Evolutionary conservation across 148 eudicot genomes (phyloP).

Genomic region (Dianthus caryophyllus): DNA sequence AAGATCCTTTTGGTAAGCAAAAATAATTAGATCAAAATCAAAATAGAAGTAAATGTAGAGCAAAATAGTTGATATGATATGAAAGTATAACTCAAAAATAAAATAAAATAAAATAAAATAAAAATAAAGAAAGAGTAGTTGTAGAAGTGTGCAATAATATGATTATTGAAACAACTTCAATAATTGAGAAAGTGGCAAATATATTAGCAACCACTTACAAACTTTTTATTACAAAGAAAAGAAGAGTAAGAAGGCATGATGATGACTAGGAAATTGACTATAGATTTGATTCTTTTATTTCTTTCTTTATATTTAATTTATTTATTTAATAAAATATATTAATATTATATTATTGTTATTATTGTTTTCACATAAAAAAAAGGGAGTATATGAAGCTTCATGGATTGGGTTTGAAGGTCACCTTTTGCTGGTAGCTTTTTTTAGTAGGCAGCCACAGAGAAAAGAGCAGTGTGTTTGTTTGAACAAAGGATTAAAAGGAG

Average conservation of each 20-base stretch:
- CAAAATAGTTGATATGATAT: not conserved
- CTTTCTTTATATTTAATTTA: not conserved
- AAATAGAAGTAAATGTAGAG: conserved; percentile 8
- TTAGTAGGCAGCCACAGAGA: no score
- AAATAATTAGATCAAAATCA: not conserved
- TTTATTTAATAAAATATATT: no score
- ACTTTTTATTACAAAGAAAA: no score
- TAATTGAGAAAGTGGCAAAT: conserved; percentile 16
- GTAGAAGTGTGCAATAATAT: not conserved
- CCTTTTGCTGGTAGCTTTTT: no score
- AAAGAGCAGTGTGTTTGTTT: no score
- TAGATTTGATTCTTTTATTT: not conserved
- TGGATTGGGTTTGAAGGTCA: no score
- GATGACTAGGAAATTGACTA: conserved; percentile 3
- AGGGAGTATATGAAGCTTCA: not conserved
- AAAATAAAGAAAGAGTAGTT: conserved; percentile 5
- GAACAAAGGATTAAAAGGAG: no score
- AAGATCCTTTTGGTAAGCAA: no score
- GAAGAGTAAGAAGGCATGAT: not conserved
- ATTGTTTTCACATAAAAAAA: no score
- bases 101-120: no score
- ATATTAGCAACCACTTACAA: no score
- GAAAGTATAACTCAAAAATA: not conserved
- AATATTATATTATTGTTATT: no score
- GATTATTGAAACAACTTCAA: conserved; percentile 18